Evolutionary conservation across 495 filamentous ascomycete species (phyloP), one percentile per base, ranked within the genome.

Genomic region (Evansstolkia leycettana): DNA sequence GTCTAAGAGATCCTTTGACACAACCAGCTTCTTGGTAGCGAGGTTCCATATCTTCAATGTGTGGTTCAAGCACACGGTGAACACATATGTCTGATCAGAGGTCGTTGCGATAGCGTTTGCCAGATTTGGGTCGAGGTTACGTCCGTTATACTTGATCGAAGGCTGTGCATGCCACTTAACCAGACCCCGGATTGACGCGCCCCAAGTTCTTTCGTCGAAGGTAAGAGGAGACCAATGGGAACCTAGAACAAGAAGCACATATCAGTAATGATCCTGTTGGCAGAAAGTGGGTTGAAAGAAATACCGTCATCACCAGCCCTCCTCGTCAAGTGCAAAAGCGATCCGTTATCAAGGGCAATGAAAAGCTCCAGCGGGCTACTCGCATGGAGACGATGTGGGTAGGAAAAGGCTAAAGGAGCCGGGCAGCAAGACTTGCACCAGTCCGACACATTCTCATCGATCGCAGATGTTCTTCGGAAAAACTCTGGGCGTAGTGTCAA

Each of bases 31-130:
- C 34, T 85, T 85, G 19, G 70, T 80, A 2, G 69, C 59, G 12
- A 84, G 61, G 46, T 89, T 89, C 89, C 88, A 94, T 17, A 84
- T 75, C 48, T 82, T 78, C 47, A 99, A 56, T 2, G 75, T 80
- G 47, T 96, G 87, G 42, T 96, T 83, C 27, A 95, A 53, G 46
- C 79, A 89, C 17, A 90, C 73, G 0, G 85, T 85, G 47, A 92
- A 90, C 1, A 92, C 67, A 47, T 87, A 68, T 1, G 72, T 76
- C 14, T 72, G 67, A 43, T 78, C 72, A 15, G 78, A 73, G 28
- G 79, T 76, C 20, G 69, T 64, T 26, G 67, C 62, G 36, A 85
- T 74, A 14, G 80, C 75, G 19, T 70, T 73, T 15, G 75, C 71
- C 11, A 73, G 62, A 30, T 69, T 78, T 35, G 71, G 43, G 42